A percentile compares a stretch with the other conserved stretches of the same genome.
phyloP scores from a whole-genome alignment of 192 early-diverging fungal genomes.

The Linnemannia zychae region DNA sequence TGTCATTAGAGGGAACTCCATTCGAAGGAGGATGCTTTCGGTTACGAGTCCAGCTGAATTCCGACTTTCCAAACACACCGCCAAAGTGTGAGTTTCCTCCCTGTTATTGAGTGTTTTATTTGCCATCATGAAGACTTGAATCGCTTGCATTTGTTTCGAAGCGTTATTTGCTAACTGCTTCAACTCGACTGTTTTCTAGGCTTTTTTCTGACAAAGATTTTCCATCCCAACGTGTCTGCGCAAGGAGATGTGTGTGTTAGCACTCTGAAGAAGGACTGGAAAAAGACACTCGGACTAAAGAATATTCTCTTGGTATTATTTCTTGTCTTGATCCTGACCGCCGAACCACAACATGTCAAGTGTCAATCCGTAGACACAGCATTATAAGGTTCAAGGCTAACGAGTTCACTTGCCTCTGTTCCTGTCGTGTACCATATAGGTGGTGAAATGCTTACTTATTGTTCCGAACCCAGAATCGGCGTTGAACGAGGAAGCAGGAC shows the following conservation, averaged over 20 bases:
- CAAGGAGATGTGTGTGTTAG: constrained; percentile 95
- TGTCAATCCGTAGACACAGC: neutral
- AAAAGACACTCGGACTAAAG: constrained; percentile 82
- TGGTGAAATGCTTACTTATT: constrained; percentile 95
- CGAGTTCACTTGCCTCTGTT: neutral
- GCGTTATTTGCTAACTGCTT: neutral
- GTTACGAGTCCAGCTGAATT: constrained; percentile 75
- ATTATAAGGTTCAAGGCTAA: neutral
- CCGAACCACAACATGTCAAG: too few relatives aligned
- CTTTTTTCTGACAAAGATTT: constrained; percentile 93
- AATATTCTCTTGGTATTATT: constrained; percentile 84
- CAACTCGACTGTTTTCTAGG: constrained; percentile 52
- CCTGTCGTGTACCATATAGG: constrained; percentile 60
- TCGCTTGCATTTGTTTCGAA: neutral
- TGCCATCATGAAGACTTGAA: neutral
- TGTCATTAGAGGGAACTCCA: constrained; percentile 77
- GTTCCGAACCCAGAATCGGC: constrained; percentile 97
- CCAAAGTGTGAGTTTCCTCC: constrained; percentile 76
- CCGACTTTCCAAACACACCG: constrained; percentile 84
- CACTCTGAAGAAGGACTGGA: constrained; percentile 98
- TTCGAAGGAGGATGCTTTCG: constrained; percentile 86
- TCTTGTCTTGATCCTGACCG: too few relatives aligned
- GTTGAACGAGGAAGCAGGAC: constrained; percentile 95
- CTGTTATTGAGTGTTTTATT: constrained; percentile 7
- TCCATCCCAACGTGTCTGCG: constrained; percentile 95